Evolutionary conservation across 345 rosid genomes (phyloP).

Genomic region (Lumnitzera racemosa): DNA sequence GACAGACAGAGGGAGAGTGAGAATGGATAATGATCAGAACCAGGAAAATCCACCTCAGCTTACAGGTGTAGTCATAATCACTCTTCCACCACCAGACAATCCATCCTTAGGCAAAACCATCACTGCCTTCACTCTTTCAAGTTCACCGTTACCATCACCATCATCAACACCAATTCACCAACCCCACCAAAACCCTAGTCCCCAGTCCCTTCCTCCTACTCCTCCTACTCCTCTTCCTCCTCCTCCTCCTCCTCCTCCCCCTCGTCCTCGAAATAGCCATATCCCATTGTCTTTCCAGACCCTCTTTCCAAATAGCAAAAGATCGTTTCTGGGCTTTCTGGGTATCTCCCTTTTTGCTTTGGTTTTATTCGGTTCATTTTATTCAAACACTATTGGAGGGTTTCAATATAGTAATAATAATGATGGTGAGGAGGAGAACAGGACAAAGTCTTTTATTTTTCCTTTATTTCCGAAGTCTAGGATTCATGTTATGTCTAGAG

Average conservation of each 20-base stretch:
- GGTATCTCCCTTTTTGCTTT: constrained; percentile 51
- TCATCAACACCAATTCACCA: constrained; percentile 19
- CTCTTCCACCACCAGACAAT: constrained; percentile 79
- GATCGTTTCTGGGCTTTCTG: constrained; percentile 38
- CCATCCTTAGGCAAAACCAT: constrained; percentile 85
- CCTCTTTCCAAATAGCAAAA: constrained; percentile 22
- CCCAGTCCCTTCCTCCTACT: not conserved
- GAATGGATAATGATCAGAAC: too few species aligned
- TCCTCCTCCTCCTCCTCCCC: not conserved
- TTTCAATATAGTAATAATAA: constrained; percentile 23
- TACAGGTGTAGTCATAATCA: constrained; percentile 61
- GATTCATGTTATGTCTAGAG: constrained; percentile 19
- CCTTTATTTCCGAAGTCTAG: constrained; percentile 65
- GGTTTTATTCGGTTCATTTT: constrained; percentile 31
- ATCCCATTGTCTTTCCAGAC: constrained; percentile 23
- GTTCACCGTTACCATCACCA: constrained; percentile 20
- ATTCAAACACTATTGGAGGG: constrained; percentile 31
- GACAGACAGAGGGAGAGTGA: too few species aligned
- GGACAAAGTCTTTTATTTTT: constrained; percentile 47
- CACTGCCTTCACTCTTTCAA: constrained; percentile 67
- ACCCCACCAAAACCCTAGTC: not conserved
- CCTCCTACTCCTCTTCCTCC: not conserved
- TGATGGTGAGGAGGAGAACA: constrained; percentile 24
- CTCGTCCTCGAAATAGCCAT: constrained; percentile 21
- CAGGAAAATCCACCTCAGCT: constrained; percentile 18